phyloP scores from a whole-genome alignment of 2,329 filamentous ascomycete species.

The Paecilomyces formosus region DNA sequence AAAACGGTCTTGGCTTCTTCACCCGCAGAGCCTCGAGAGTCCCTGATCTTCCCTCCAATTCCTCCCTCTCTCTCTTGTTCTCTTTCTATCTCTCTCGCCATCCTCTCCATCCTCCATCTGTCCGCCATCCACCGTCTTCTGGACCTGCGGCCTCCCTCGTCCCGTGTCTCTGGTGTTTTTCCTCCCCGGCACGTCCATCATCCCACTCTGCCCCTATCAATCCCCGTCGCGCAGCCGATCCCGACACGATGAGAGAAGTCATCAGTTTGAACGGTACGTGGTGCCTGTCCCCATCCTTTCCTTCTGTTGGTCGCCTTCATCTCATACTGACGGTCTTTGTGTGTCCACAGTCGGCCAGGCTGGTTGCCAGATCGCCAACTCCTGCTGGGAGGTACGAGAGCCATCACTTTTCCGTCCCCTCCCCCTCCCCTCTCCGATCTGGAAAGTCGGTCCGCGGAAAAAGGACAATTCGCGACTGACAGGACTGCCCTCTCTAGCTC shows the following conservation, averaged over 20 bases:
- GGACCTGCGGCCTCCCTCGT: not conserved
- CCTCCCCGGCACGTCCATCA: constrained; percentile 5
- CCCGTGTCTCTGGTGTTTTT: constrained; percentile 2
- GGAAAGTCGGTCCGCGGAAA: not conserved
- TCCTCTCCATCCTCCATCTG: not conserved
- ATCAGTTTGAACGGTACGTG: constrained; percentile 95
- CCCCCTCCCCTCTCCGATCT: not conserved
- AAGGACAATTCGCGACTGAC: constrained; percentile 17
- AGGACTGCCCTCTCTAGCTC: constrained; percentile 55
- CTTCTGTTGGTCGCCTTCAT: no score
- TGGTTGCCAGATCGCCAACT: constrained; percentile 99
- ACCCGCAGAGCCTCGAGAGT: not conserved
- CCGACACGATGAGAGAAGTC: constrained; percentile 90
- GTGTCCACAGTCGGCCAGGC: constrained; percentile 82
- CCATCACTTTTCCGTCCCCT: not conserved
- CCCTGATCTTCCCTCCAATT: constrained; percentile 6
- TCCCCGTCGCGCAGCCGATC: constrained; percentile 2
- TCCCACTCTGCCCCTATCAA: not conserved
- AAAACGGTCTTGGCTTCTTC: constrained; percentile 7
- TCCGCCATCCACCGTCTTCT: no score
- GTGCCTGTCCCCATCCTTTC: constrained; percentile 4
- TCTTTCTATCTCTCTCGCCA: constrained; percentile 8
- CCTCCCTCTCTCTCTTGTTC: constrained; percentile 15
- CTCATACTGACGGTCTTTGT: constrained; percentile 28
- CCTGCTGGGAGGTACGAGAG: constrained; percentile 93